Base-by-base conservation (phyloP, 2,329 filamentous ascomycete species). In the Fusarium sp. region DNA sequence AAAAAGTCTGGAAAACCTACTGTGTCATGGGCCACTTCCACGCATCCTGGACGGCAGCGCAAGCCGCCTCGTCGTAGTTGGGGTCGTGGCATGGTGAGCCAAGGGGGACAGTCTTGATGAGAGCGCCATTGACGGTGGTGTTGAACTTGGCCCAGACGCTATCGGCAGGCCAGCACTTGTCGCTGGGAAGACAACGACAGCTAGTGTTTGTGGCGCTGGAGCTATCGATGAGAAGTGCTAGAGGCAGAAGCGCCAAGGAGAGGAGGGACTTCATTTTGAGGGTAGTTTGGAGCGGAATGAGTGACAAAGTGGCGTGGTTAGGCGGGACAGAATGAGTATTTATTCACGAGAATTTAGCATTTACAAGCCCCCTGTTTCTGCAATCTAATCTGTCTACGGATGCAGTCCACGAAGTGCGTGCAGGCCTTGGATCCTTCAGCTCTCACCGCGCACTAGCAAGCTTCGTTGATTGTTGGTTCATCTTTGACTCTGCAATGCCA, bases 71-170 rank as follows among this genome's bases (percentile, higher is more conserved):
- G 75, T 90, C 81, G 76, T 87, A 90, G 28, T 78, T 70, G 20
- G 82, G 83, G 24, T 83, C 82, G 70, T 90, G 88, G 75, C 88
- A 90, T 6, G 85, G 81, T 4, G 82, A 77, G 8, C 83, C 89
- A 17, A 89, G 76, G 3, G 89, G 88, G 3, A 86, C 80, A 0
- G 87, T 90, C 4, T 82, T 81, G 36, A 90, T 81, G 32, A 90
- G 80, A 18, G 80, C 82, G 0, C 89, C 89, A 12, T 80, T 80
- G 6, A 90, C 79, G 6, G 87, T 86, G 28, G 77, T 48, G 75
- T 91, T 90, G 69, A 91, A 83, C 10, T 74, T 59, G 14, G 78
- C 71, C 88, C 88, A 90, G 26, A 80, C 76, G 9, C 74, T 55
- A 14, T 67, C 30, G 2, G 81, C 81, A 1, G 89, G 89, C 89